Base-by-base conservation (phyloP, 106 monocot species). In the Dendrobium officinale region DNA sequence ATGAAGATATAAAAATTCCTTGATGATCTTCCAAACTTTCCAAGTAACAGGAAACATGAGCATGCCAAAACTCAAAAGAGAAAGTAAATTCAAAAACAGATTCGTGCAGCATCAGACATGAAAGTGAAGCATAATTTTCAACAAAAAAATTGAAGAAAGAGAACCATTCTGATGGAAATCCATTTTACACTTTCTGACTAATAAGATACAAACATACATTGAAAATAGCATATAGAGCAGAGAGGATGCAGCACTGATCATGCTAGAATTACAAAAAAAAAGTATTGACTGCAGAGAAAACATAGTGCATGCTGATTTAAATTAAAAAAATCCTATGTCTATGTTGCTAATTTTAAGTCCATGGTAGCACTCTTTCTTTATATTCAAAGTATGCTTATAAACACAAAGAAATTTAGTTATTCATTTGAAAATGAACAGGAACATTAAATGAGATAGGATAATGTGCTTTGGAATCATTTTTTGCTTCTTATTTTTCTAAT, bases 1-100 rank as follows among this genome's bases (percentile, higher is more conserved):
- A 83, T 77, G 75, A 19, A 43, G 37, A 37, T 37, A 37, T 37
- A 19, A 58, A 20, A 42, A 82, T 47, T 48, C 18, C 10, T 51
- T 13, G 33, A 42, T 6, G 43, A 55, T 27, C n/a, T 13, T 27
- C 56, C 27, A 33, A 31, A 75, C 43, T 55, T 77, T 5, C 18
- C 42, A 45, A 74, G 45, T 42, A 43, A 78, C 33, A 66, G 26
- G 64, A 66, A 66, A 66, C 64, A 66, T 66, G 64, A 66, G 26
- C 26, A 66, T n/a, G 64, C 7, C 6, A 66, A 51, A 51, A 15
- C 51, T 51, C 51, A 13, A 66, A 22, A 66, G 26, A 66, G 64
- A 66, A 66, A 51, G 15, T 1, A 51, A 51, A 13, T 51, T 51
- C 15, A 51, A 51, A 66, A 66, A 26, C 31, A 66, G 64, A 64